These are phyloP conservation scores for Alternaria sp. DNA, from an alignment of 2,329 filamentous ascomycete genomes.

Conservation along the genomic window DNA sequence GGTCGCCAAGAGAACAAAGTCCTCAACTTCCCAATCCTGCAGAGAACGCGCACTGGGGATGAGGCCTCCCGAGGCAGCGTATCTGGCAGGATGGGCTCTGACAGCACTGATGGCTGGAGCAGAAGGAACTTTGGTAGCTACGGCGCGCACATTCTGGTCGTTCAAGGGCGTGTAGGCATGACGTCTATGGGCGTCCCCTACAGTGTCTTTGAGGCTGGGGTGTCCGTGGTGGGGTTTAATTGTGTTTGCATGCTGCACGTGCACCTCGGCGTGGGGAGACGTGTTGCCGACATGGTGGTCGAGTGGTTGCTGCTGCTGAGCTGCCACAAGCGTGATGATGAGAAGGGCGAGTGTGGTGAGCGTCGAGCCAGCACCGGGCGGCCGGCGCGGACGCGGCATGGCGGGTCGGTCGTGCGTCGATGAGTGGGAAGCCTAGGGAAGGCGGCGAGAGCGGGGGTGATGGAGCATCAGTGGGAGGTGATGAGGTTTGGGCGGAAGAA, in stretches of 20 bases:
- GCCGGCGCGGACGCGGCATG: constrained; percentile 53
- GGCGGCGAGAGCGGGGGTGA: constrained; percentile 40
- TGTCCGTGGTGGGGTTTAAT: constrained; percentile 16
- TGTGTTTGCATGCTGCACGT: constrained; percentile 32
- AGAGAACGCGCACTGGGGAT: constrained; percentile 88
- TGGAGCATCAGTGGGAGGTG: constrained; percentile 43
- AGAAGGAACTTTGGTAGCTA: constrained; percentile 77
- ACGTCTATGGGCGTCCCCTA: constrained; percentile 32
- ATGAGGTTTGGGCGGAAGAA: constrained; percentile 24
- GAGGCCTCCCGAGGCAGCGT: constrained; percentile 55
- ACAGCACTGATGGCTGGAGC: constrained; percentile 92
- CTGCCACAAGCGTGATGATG: constrained; percentile 49
- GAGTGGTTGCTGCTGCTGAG: constrained; percentile 54
- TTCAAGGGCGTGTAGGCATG: constrained; percentile 39
- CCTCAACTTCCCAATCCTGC: constrained; percentile 99
- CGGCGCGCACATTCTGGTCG: constrained; percentile 83
- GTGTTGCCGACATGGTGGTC: constrained; percentile 33
- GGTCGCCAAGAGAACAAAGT: constrained; percentile 99
- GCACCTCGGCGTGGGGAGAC: constrained; percentile 40
- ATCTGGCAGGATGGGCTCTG: constrained; percentile 85
- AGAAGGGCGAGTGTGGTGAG: constrained; percentile 48
- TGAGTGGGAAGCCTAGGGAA: constrained; percentile 40
- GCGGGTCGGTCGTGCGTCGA: constrained; percentile 26
- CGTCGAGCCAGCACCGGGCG: constrained; percentile 51
- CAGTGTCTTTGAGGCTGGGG: constrained; percentile 20